phyloP scores from a whole-genome alignment of 306 rosid genomes.

The Acmispon strigosus region DNA sequence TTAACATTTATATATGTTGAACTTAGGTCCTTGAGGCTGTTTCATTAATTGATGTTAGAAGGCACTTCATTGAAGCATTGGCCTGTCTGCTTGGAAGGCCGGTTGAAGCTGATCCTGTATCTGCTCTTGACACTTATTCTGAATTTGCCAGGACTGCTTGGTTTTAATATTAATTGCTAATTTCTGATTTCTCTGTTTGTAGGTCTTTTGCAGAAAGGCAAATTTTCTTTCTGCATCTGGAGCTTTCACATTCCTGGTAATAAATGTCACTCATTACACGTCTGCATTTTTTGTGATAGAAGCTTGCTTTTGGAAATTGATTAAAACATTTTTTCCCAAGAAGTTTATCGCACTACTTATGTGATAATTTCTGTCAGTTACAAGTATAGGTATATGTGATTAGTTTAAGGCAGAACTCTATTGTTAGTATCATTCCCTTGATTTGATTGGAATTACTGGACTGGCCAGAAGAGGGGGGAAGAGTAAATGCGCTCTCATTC shows the following conservation, averaged over 20 bases:
- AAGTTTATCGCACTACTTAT: background rate
- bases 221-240: constrained; percentile 63
- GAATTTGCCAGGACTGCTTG: background rate
- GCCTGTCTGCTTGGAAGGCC: constrained; percentile 70
- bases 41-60: constrained; percentile 66
- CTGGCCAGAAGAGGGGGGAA: background rate
- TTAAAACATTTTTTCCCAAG: background rate
- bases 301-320: constrained; percentile 8
- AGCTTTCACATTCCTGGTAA: constrained; percentile 76
- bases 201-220: constrained; percentile 92
- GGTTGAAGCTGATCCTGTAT: constrained; percentile 90
- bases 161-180: constrained; percentile 13
- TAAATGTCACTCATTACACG: background rate
- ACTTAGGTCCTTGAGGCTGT: constrained; percentile 76
- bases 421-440: background rate
- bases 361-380: background rate
- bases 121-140: constrained; percentile 6
- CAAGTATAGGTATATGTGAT: background rate
- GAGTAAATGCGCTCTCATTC: background rate
- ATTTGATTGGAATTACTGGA: background rate
- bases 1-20: constrained; percentile 1
- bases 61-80: constrained; percentile 80
- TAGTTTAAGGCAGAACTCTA: background rate
- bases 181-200: constrained; percentile 24
- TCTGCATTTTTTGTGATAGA: background rate